These are phyloP conservation scores for Phytophthora cryptogea DNA, from an alignment of 352 stramenopile genomes.

Conservation along the genomic window DNA sequence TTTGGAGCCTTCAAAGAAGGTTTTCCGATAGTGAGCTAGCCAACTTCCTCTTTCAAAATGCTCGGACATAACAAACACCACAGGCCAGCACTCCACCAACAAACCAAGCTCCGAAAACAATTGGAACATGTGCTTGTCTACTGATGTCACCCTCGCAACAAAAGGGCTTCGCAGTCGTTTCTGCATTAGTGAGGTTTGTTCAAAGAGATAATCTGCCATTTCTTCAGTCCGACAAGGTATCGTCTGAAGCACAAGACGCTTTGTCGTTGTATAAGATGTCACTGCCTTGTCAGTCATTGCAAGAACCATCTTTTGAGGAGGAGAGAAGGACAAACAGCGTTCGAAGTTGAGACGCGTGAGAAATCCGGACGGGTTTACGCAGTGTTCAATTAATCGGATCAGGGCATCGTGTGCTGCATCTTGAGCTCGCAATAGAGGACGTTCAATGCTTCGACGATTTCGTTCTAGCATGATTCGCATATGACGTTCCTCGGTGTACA, in stretches of 20 bases:
- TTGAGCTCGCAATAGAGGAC: conserved; percentile 50
- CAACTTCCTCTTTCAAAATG: conserved; percentile 48
- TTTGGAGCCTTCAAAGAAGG: conserved; percentile 9
- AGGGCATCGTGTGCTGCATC: conserved; percentile 55
- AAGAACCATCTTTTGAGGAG: conserved; percentile 49
- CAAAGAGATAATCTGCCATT: conserved; percentile 42
- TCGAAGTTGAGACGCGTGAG: conserved; percentile 57
- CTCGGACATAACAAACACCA: conserved; percentile 57
- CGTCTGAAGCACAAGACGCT: conserved; percentile 47
- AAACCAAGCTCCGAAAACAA: conserved; percentile 64
- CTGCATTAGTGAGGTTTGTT: conserved; percentile 42
- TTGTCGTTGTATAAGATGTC: background rate
- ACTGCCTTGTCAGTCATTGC: conserved; percentile 11
- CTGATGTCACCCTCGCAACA: conserved; percentile 32
- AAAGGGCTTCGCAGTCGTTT: conserved; percentile 46
- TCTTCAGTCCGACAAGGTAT: conserved; percentile 48
- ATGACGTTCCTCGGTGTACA: conserved; percentile 48
- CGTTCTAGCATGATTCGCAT: conserved; percentile 61
- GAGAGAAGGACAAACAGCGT: conserved; percentile 41
- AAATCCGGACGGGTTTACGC: conserved; percentile 50
- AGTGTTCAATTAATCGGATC: conserved; percentile 54
- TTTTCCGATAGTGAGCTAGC: conserved; percentile 31
- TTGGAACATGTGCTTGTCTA: conserved; percentile 62
- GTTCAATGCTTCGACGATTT: conserved; percentile 40
- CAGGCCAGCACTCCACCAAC: conserved; percentile 62